phyloP scores from a whole-genome alignment of 805 yeast species.

The Pichia thaimueangensis region DNA sequence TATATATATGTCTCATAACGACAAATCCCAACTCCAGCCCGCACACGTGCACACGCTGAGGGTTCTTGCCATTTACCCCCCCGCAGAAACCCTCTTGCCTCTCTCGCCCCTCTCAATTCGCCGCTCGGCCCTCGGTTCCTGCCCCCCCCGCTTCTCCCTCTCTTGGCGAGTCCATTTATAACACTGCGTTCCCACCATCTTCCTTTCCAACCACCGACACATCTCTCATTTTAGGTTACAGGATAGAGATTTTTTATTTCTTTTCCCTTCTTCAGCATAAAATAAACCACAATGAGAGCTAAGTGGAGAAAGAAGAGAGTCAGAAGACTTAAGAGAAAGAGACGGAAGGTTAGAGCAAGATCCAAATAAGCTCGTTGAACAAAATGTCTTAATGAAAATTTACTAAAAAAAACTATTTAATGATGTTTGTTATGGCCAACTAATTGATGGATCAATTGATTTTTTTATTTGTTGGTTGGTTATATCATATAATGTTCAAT shows the following conservation, averaged over 20 bases:
- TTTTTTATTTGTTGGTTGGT: not conserved
- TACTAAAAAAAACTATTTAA: too few species aligned
- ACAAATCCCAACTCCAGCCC: not conserved
- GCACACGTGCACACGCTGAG: not conserved
- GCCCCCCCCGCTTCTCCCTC: not conserved
- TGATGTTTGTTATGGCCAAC: too few species aligned
- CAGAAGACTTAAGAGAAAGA: slow-evolving; percentile 99
- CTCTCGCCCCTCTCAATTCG: slow-evolving; percentile 1
- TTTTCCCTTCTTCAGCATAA: not conserved
- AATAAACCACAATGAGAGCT: slow-evolving; percentile 65
- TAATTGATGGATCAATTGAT: too few species aligned
- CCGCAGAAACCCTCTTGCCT: not conserved
- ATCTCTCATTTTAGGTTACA: not conserved
- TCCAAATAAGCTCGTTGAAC: slow-evolving; percentile 62
- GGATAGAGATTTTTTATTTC: not conserved
- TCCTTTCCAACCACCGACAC: too few species aligned
- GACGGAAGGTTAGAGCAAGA: slow-evolving; percentile 99
- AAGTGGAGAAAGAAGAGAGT: slow-evolving; percentile 99
- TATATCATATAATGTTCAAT: not conserved
- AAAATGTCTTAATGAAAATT: too few species aligned
- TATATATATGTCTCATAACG: not conserved
- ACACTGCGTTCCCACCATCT: not conserved
- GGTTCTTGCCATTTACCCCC: too few species aligned
- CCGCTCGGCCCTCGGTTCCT: not conserved
- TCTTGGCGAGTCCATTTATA: slow-evolving; percentile 3